Base-by-base conservation (phyloP, 345 rosid genomes). In the Brassica incana region DNA sequence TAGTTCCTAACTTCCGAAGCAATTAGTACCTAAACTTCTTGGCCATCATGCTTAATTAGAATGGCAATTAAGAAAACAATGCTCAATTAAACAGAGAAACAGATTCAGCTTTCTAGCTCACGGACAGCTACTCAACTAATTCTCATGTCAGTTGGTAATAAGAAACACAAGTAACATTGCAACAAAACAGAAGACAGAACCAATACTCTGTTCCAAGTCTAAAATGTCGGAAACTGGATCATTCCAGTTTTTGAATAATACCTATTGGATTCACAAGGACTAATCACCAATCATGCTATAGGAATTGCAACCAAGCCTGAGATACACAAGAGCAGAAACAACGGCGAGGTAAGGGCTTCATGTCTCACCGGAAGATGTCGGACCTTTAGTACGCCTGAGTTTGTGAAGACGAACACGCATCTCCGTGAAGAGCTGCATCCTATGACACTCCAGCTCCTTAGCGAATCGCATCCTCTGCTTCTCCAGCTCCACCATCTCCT, bases 401-500 rank as follows among this genome's bases (percentile, higher is more conserved):
- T 88, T 88, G 78, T 88, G 92, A 67, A 96, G 88, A 88, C 92
- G 98, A 72, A 93, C 89, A 87, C 92, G 99, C 59, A 93, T 96
- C 79, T 96, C 98, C 23, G 94, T 90, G 77, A 96, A 93, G 71
- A 96, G 89, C 82, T 88, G 83, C 98, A 96, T 87, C 87, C 99
- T 90, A 86, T 96, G 97, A 76, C 87, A 90, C 84, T 96, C 99
- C 86, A 96, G 81, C 78, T 93, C 99, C 83, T 89, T 96, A 8
- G 97, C 88, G 29, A 96, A 93, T 77, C 90, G 81, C 99, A 96
- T 93, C 81, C 98, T 87, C 81, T 96, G 99, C 86, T 93, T 96
- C 90, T 96, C 99, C 88, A 96, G 76, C 78, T 96, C 98, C 71
- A 93, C 90, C 99, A 93, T 91, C 62, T 96, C 97, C 83, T 87